phyloP scores from a whole-genome alignment of 805 yeast species.

The Starmerella asiatica region DNA sequence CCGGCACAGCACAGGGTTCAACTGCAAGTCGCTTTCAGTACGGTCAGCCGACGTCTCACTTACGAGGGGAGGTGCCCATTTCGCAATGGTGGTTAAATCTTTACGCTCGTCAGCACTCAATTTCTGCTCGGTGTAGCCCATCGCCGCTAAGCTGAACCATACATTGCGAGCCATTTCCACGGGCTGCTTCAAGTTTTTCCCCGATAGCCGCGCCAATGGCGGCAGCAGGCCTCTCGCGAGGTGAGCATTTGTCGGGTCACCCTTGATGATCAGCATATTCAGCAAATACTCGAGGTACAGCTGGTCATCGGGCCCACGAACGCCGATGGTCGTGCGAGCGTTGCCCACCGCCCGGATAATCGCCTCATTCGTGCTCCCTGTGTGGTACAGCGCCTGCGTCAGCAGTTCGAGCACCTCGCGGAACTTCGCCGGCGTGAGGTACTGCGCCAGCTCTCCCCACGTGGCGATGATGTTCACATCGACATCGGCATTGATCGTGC shows the following conservation, averaged over 20 bases:
- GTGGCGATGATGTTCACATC: conserved; percentile 27
- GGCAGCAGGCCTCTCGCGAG: conserved; percentile 32
- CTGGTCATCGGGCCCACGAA: conserved; percentile 17
- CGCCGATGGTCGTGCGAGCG: conserved; percentile 39
- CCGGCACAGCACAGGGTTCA: conserved; percentile 79
- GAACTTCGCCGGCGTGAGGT: conserved; percentile 15
- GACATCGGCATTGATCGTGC: conserved; percentile 16
- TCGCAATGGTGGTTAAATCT: conserved; percentile 59
- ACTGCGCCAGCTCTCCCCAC: conserved; percentile 21
- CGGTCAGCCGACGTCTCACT: conserved; percentile 67
- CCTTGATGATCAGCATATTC: conserved; percentile 54
- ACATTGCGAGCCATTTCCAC: conserved; percentile 43
- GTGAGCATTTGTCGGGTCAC: conserved; percentile 52
- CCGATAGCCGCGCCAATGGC: conserved; percentile 53
- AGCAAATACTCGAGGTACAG: conserved; percentile 54
- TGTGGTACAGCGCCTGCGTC: conserved; percentile 3
- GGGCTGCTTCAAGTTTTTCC: conserved; percentile 38
- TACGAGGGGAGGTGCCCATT: conserved; percentile 76
- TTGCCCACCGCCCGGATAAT: conserved; percentile 30
- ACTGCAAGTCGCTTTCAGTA: conserved; percentile 81
- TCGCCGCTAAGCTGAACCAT: conserved; percentile 89
- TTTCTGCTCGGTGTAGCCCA: conserved; percentile 56
- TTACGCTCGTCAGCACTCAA: conserved; percentile 36
- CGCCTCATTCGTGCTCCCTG: conserved; percentile 14
- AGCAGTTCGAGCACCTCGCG: conserved; percentile 13